A percentile compares a stretch with the other conserved stretches of the same genome.
Evolutionary conservation across 225 moss, liverwort and hornwort species (phyloP).

Genomic region (Neckera pumila): DNA sequence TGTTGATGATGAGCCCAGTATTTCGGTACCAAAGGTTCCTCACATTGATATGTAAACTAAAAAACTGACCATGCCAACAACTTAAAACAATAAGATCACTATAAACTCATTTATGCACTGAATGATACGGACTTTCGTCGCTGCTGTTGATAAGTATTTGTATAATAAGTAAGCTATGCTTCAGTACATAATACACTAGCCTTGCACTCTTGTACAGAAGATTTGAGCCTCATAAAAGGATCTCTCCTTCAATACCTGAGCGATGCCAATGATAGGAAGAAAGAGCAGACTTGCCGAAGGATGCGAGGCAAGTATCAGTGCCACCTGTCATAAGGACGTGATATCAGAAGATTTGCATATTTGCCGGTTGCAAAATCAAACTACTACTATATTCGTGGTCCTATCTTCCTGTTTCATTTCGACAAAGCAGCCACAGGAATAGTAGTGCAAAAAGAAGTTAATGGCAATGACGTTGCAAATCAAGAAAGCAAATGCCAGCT

Average conservation of each 20-base stretch:
- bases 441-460: neutral
- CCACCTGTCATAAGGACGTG: conserved; percentile 43
- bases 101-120: neutral
- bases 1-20: neutral
- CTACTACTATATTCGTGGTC: neutral
- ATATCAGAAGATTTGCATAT: neutral
- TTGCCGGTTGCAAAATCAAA: neutral
- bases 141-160: neutral
- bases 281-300: conserved; percentile 47
- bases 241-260: conserved; percentile 18
- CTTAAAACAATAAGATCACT: neutral
- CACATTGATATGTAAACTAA: neutral
- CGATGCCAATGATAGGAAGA: conserved; percentile 63
- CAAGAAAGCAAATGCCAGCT: neutral
- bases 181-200: neutral
- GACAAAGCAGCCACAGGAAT: neutral
- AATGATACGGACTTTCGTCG: neutral
- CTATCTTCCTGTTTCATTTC: neutral
- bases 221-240: neutral
- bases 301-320: conserved; percentile 60
- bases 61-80: neutral
- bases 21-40: neutral
- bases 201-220: neutral
- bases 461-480: neutral
- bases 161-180: neutral